Evolutionary conservation across 352 stramenopile genomes (phyloP).

Genomic region (Pythium grandisporangium): DNA sequence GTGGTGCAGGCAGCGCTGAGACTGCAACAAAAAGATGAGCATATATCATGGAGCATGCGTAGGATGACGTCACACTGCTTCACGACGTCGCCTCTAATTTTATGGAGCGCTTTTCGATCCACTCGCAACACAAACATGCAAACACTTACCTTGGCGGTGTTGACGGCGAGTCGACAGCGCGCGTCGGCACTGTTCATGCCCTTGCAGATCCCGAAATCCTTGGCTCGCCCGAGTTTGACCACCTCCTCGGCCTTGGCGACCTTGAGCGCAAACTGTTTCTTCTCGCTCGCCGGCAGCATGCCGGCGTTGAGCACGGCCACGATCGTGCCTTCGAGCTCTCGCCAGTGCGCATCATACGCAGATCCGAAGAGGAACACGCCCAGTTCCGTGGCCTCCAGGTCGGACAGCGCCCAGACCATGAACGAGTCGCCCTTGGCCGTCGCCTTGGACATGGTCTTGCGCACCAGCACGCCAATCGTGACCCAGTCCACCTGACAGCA

Average conservation of each 20-base stretch:
- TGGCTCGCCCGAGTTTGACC: constrained; percentile 42
- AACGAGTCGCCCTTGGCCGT: constrained; percentile 56
- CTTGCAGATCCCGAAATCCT: constrained; percentile 79
- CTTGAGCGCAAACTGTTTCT: constrained; percentile 77
- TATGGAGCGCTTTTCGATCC: too few species aligned
- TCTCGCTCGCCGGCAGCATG: constrained; percentile 52
- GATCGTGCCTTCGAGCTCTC: constrained; percentile 40
- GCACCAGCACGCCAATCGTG: constrained; percentile 63
- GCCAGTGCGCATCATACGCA: constrained; percentile 67
- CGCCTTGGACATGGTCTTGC: constrained; percentile 67
- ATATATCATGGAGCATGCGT: not conserved
- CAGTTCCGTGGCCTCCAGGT: constrained; percentile 56
- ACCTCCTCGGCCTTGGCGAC: constrained; percentile 41
- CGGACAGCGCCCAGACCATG: constrained; percentile 74
- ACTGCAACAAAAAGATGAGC: constrained; percentile 11
- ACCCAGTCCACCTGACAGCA: constrained; percentile 68
- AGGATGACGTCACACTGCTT: too few species aligned
- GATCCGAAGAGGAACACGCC: constrained; percentile 70
- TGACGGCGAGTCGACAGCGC: constrained; percentile 62
- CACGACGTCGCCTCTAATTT: too few species aligned
- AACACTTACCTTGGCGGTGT: constrained; percentile 45
- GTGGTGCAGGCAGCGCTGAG: constrained; percentile 72
- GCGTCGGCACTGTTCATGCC: constrained; percentile 43
- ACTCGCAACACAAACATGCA: not conserved
- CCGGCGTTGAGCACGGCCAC: constrained; percentile 65